Percentiles rank a stretch among this genome's conserved stretches.
Evolutionary conservation across 768 basidiomycete genomes (phyloP).

Genomic region (Mycena pura): DNA sequence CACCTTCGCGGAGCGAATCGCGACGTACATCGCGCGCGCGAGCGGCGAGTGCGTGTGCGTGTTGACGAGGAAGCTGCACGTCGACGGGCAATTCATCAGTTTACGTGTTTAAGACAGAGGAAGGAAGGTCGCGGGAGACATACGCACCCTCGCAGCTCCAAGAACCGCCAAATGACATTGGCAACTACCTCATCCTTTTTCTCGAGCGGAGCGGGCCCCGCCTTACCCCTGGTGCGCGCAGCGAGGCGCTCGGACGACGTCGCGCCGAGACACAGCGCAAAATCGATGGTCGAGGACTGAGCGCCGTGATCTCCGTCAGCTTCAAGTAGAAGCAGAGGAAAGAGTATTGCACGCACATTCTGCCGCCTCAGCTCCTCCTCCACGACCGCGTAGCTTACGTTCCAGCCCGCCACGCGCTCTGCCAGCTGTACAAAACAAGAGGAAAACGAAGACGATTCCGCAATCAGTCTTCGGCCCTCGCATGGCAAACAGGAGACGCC

Average conservation of each 20-base stretch:
- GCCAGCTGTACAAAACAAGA: conserved; percentile 58
- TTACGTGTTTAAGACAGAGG: too few relatives aligned
- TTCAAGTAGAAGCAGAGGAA: conserved; percentile 18
- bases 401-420: conserved; percentile 89
- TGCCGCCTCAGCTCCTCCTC: conserved; percentile 96
- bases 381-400: conserved; percentile 81
- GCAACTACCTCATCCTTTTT: conserved; percentile 99
- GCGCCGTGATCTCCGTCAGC: background rate
- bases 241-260: conserved; percentile 84
- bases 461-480: background rate
- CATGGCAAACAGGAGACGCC: background rate
- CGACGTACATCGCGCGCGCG: conserved; percentile 90
- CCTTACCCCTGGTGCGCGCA: conserved; percentile 76
- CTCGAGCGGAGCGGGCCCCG: conserved; percentile 66
- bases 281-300: conserved; percentile 97
- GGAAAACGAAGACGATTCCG: too few relatives aligned
- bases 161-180: conserved; percentile 98
- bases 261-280: conserved; percentile 92
- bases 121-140: conserved; percentile 17
- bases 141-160: conserved; percentile 92
- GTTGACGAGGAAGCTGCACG: conserved; percentile 81
- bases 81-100: conserved; percentile 3
- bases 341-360: conserved; percentile 74
- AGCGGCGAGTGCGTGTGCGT: conserved; percentile 88
- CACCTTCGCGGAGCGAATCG: conserved; percentile 76